phyloP scores from a whole-genome alignment of 768 basidiomycete species.

The Tylopilus sp. region DNA sequence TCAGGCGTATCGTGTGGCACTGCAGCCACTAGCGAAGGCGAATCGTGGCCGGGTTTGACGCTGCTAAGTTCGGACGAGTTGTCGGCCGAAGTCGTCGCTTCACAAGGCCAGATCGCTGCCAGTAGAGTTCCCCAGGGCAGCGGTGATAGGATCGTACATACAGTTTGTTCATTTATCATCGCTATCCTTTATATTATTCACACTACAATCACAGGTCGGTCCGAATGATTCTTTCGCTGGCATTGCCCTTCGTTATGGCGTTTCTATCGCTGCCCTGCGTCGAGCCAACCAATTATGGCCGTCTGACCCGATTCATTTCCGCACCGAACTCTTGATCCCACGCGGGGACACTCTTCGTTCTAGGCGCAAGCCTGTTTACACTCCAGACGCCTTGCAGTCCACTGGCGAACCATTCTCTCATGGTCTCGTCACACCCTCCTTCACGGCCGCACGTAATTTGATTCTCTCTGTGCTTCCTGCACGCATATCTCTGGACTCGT shows the following conservation, averaged over 20 bases:
- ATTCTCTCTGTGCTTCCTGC: constrained; percentile 25
- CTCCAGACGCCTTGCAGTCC: background rate
- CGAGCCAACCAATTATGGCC: constrained; percentile 92
- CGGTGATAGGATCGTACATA: constrained; percentile 10
- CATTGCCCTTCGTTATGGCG: constrained; percentile 86
- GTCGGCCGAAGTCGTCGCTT: background rate
- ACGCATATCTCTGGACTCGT: constrained; percentile 30
- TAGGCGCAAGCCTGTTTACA: constrained; percentile 1
- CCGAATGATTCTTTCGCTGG: constrained; percentile 80
- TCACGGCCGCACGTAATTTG: constrained; percentile 19
- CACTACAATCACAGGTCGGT: constrained; percentile 47
- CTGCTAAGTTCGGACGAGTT: background rate
- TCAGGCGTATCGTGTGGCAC: background rate
- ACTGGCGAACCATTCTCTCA: constrained; percentile 1
- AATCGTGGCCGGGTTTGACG: constrained; percentile 5
- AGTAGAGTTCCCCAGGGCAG: background rate
- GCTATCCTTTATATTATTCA: background rate
- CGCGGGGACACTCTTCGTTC: constrained; percentile 7
- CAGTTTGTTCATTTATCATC: constrained; percentile 12
- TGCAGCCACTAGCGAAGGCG: background rate
- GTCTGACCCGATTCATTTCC: constrained; percentile 87
- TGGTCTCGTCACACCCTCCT: constrained; percentile 12
- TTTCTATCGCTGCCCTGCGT: constrained; percentile 78
- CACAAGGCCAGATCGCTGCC: background rate
- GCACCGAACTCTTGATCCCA: constrained; percentile 79